Percentiles rank a stretch among this genome's conserved stretches.
These are phyloP conservation scores for Stachybotrys echinatus DNA, from an alignment of 2,329 filamentous ascomycete genomes.

Conservation along the genomic window DNA sequence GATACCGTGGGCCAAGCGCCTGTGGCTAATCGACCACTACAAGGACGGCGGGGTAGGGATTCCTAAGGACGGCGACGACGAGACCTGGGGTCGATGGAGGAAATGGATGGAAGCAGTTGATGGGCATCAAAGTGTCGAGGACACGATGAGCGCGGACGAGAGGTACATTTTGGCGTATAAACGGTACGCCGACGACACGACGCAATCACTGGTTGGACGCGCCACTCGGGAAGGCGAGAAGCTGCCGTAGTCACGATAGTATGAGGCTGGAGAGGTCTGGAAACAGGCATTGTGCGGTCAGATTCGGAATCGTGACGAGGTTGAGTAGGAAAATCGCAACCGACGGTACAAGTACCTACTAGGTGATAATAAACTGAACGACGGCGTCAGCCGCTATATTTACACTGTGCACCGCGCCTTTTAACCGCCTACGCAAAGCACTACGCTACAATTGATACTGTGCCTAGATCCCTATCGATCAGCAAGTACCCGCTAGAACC, in stretches of 20 bases:
- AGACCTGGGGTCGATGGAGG: constrained; percentile 59
- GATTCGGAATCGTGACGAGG: too few species aligned
- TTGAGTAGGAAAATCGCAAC: too few species aligned
- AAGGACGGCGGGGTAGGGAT: constrained; percentile 52
- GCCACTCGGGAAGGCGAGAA: constrained; percentile 57
- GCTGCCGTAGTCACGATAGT: constrained; percentile 38
- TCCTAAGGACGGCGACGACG: constrained; percentile 46
- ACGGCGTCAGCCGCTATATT: too few species aligned
- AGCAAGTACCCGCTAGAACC: too few species aligned
- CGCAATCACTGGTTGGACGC: constrained; percentile 55
- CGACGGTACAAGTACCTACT: neutral
- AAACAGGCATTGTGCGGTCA: too few species aligned
- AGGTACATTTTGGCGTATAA: constrained; percentile 65
- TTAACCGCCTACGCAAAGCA: too few species aligned
- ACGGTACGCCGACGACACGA: constrained; percentile 61
- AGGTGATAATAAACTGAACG: too few species aligned
- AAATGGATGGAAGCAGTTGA: constrained; percentile 58
- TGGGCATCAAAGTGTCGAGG: constrained; percentile 54
- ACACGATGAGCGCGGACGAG: constrained; percentile 63
- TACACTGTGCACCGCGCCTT: too few species aligned
- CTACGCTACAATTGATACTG: too few species aligned
- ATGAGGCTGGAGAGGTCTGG: too few species aligned
- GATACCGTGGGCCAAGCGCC: constrained; percentile 66
- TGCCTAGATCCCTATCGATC: too few species aligned
- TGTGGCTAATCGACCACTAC: constrained; percentile 73